phyloP scores from a whole-genome alignment of 2,329 filamentous ascomycete genomes.

The Ploettnerulaceae sp. region DNA sequence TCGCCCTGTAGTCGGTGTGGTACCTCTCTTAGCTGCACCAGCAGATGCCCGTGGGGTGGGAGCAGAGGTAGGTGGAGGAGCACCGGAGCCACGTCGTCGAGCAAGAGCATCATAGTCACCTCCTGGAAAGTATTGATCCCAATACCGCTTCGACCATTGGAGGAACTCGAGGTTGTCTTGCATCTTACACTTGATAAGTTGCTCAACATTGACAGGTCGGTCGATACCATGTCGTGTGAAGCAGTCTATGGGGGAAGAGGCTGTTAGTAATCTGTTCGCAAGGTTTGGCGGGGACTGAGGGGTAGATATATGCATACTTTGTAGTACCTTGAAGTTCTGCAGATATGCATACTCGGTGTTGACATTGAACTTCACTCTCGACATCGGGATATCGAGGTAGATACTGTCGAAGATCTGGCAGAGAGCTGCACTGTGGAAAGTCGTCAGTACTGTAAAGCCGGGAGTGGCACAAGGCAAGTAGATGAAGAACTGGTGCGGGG shows the following conservation, averaged over 20 bases:
- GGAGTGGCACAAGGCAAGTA: constrained; percentile 25
- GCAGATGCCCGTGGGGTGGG: constrained; percentile 45
- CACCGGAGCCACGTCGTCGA: constrained; percentile 73
- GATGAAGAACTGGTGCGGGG: constrained; percentile 33
- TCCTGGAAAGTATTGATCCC: constrained; percentile 97
- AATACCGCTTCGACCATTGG: constrained; percentile 94
- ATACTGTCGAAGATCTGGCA: constrained; percentile 99
- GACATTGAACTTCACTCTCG: constrained; percentile 95
- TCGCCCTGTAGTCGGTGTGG: constrained; percentile 39
- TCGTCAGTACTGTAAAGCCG: constrained; percentile 12
- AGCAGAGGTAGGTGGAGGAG: constrained; percentile 46
- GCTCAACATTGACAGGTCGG: constrained; percentile 81
- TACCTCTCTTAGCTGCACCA: constrained; percentile 42
- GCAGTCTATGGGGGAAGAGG: constrained; percentile 50
- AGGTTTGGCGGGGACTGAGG: constrained; percentile 8
- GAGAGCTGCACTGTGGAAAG: constrained; percentile 69
- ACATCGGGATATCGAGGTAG: constrained; percentile 92
- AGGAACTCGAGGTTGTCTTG: constrained; percentile 99
- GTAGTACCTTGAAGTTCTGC: constrained; percentile 96
- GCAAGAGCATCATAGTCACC: constrained; percentile 91
- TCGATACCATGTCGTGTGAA: constrained; percentile 87
- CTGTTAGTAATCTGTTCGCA: constrained; percentile 9
- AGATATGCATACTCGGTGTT: constrained; percentile 96
- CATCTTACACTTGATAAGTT: constrained; percentile 97
- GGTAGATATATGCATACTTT: constrained; percentile 58